These are phyloP conservation scores for Boletellus sp. DNA, from an alignment of 768 basidiomycete genomes.

Conservation along the genomic window DNA sequence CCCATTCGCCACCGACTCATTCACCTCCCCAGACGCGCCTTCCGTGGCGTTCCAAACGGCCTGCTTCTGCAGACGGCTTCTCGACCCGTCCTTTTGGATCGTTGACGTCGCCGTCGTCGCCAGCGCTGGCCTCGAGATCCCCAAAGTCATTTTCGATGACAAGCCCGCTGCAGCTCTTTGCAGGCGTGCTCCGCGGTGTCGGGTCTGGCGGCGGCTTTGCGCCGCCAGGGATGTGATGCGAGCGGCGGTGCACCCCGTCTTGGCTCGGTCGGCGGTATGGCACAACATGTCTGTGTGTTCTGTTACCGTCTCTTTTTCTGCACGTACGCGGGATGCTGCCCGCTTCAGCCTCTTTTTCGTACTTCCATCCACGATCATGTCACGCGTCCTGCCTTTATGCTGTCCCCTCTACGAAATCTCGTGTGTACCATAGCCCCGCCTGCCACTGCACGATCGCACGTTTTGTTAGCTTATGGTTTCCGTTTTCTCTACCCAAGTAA, in stretches of 20 bases:
- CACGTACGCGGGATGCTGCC: too few relatives aligned
- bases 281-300: too few relatives aligned
- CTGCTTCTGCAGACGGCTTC: slow-evolving; percentile 1
- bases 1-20: not conserved
- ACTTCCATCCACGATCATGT: too few relatives aligned
- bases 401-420: not conserved
- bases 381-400: not conserved
- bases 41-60: slow-evolving; percentile 9
- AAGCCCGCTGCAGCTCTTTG: slow-evolving; percentile 23
- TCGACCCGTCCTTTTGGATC: not conserved
- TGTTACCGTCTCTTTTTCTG: too few relatives aligned
- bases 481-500: too few relatives aligned
- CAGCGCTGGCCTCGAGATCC: slow-evolving; percentile 8
- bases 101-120: not conserved
- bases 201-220: not conserved
- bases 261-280: too few relatives aligned
- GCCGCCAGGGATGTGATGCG: not conserved
- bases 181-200: slow-evolving; percentile 43
- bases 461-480: too few relatives aligned
- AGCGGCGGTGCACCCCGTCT: not conserved
- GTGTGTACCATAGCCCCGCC: not conserved
- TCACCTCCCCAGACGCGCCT: slow-evolving; percentile 6
- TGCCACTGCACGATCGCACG: too few relatives aligned
- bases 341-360: too few relatives aligned
- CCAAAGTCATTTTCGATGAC: slow-evolving; percentile 12